A percentile compares a stretch with the other conserved stretches of the same genome.
phyloP scores from a whole-genome alignment of 345 rosid genomes.

The Syzygium grande region DNA sequence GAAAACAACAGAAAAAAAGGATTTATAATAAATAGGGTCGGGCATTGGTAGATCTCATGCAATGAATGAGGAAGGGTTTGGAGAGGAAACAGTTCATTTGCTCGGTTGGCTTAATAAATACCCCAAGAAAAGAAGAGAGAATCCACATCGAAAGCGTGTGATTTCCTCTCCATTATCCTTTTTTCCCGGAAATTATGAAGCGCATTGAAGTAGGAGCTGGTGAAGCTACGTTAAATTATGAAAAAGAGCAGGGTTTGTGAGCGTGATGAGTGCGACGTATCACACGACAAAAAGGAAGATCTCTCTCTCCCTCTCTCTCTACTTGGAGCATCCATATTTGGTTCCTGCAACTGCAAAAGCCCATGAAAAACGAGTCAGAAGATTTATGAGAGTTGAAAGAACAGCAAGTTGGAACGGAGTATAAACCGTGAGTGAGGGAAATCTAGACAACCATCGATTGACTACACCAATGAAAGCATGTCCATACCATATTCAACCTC shows the following conservation, averaged over 20 bases:
- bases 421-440: not conserved
- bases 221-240: not conserved
- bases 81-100: not conserved
- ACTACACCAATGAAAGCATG: not conserved
- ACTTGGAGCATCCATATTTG: not conserved
- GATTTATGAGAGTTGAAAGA: not conserved
- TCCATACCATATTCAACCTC: not conserved
- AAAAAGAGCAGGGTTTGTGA: not conserved
- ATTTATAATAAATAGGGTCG: not conserved
- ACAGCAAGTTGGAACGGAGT: not conserved
- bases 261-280: not conserved
- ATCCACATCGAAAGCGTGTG: not conserved
- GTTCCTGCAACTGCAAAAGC: not conserved
- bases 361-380: not conserved
- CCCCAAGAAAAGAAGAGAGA: not conserved
- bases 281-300: not conserved
- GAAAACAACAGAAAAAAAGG: not conserved
- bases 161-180: not conserved
- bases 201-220: not conserved
- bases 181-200: not conserved
- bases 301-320: not conserved
- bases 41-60: not conserved
- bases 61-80: not conserved
- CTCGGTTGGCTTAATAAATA: not conserved
- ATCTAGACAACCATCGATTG: not conserved